These are phyloP conservation scores for Leishmania arabica DNA, from an alignment of 208 protist genomes.

Conservation along the genomic window DNA sequence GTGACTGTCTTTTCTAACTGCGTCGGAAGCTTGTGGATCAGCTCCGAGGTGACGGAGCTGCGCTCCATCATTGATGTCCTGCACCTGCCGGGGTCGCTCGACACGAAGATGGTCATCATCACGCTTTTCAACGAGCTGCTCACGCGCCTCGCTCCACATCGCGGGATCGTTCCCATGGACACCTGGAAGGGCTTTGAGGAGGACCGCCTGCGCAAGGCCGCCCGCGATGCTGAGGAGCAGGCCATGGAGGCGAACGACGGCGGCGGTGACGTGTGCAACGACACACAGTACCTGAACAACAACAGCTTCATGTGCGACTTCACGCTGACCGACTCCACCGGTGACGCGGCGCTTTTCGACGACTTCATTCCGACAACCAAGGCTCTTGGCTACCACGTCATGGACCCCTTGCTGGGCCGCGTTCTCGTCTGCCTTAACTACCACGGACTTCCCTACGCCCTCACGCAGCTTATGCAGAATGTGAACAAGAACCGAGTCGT, in stretches of 20 bases:
- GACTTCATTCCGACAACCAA: slow-evolving; percentile 84
- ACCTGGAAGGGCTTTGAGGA: slow-evolving; percentile 74
- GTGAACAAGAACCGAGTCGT: slow-evolving; percentile 46
- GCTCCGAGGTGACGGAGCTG: slow-evolving; percentile 72
- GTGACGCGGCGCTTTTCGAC: slow-evolving; percentile 28
- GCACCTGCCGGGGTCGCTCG: slow-evolving; percentile 79
- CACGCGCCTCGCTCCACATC: slow-evolving; percentile 72
- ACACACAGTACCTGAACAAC: slow-evolving; percentile 14
- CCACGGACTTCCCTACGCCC: slow-evolving; percentile 84
- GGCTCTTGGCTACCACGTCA: slow-evolving; percentile 83
- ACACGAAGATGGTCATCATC: slow-evolving; percentile 88
- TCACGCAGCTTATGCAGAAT: slow-evolving; percentile 70
- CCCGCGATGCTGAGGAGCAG: slow-evolving; percentile 25
- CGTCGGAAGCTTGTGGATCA: slow-evolving; percentile 77
- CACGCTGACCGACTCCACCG: slow-evolving; percentile 19
- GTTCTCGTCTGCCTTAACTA: slow-evolving; percentile 75
- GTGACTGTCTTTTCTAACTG: slow-evolving; percentile 72
- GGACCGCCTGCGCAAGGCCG: slow-evolving; percentile 44
- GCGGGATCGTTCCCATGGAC: slow-evolving; percentile 64
- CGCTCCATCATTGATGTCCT: slow-evolving; percentile 84
- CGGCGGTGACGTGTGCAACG: slow-evolving; percentile 10
- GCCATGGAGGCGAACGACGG: slow-evolving; percentile 13
- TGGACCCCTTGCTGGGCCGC: slow-evolving; percentile 78
- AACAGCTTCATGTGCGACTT: slow-evolving; percentile 30
- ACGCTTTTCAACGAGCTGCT: slow-evolving; percentile 86